Evolutionary conservation across 2,329 filamentous ascomycete genomes (phyloP).

Genomic region (Paraphoma sp.): DNA sequence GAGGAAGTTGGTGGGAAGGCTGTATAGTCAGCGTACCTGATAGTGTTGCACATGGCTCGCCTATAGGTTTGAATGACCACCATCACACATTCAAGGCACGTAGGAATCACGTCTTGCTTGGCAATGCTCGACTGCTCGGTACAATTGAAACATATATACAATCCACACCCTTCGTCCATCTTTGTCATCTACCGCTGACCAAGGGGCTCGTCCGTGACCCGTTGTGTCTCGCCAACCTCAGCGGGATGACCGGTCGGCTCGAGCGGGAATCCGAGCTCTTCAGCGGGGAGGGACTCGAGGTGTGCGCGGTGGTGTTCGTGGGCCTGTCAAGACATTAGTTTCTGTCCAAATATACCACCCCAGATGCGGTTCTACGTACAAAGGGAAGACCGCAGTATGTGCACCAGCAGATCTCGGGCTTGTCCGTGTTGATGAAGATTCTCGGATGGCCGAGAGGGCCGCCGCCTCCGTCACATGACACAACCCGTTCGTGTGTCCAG

Average conservation of each 20-base stretch:
- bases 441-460: conserved; percentile 88
- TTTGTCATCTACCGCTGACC: conserved; percentile 62
- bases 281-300: conserved; percentile 80
- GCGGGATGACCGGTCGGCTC: conserved; percentile 65
- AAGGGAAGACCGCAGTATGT: conserved; percentile 93
- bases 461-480: conserved; percentile 90
- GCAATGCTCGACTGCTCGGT: no score
- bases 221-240: conserved; percentile 65
- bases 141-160: neutral
- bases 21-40: no score
- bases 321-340: conserved; percentile 64
- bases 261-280: conserved; percentile 82
- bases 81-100: no score
- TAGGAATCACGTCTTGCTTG: no score
- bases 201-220: conserved; percentile 64
- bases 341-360: neutral
- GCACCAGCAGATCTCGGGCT: conserved; percentile 89
- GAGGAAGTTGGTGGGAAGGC: no score
- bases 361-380: conserved; percentile 64
- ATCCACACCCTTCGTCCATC: neutral
- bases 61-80: no score
- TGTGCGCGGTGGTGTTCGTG: conserved; percentile 86
- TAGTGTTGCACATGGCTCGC: no score
- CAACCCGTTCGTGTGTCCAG: conserved; percentile 84
- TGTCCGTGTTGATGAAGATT: conserved; percentile 98